Conservation (phyloP, 2,329 filamentous ascomycete genomes). For the Hymenoscyphus albidus region DNA sequence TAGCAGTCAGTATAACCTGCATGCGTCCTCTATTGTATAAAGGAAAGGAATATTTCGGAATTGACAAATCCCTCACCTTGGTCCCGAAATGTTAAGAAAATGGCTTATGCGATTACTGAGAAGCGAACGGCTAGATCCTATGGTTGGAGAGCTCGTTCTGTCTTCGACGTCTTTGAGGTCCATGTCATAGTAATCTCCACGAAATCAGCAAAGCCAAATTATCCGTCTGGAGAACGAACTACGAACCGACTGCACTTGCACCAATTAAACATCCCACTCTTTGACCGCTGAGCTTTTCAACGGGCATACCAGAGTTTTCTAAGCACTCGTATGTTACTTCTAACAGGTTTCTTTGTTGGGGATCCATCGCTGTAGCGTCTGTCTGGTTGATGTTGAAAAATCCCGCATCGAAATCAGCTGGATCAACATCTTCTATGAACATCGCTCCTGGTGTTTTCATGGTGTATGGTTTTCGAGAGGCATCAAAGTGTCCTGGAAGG, state of each 20-base stretch:
- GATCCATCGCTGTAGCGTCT: conserved; percentile 28
- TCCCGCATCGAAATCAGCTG: conserved; percentile 37
- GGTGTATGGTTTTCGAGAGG: conserved; percentile 41
- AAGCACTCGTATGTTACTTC: conserved; percentile 28
- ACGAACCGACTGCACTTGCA: not conserved
- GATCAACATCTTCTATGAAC: conserved; percentile 35
- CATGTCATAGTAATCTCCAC: too few relatives aligned
- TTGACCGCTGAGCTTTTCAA: conserved; percentile 13
- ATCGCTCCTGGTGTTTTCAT: conserved; percentile 33
- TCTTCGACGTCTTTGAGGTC: too few relatives aligned
- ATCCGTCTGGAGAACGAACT: too few relatives aligned
- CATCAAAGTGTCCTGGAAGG: conserved; percentile 44
- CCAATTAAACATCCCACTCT: too few relatives aligned
- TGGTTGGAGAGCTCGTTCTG: too few relatives aligned
- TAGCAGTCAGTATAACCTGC: too few relatives aligned
- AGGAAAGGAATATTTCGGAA: too few relatives aligned
- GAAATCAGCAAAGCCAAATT: too few relatives aligned
- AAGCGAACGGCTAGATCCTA: too few relatives aligned
- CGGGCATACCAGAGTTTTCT: conserved; percentile 15
- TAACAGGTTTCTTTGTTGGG: conserved; percentile 10
- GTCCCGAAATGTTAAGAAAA: conserved; percentile 51
- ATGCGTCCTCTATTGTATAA: too few relatives aligned
- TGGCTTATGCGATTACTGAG: conserved; percentile 47
- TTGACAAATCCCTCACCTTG: conserved; percentile 21
- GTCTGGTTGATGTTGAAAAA: conserved; percentile 27